Evolutionary conservation across 495 filamentous ascomycete species (phyloP).

Genomic region (Aspergillus olivimuriae): DNA sequence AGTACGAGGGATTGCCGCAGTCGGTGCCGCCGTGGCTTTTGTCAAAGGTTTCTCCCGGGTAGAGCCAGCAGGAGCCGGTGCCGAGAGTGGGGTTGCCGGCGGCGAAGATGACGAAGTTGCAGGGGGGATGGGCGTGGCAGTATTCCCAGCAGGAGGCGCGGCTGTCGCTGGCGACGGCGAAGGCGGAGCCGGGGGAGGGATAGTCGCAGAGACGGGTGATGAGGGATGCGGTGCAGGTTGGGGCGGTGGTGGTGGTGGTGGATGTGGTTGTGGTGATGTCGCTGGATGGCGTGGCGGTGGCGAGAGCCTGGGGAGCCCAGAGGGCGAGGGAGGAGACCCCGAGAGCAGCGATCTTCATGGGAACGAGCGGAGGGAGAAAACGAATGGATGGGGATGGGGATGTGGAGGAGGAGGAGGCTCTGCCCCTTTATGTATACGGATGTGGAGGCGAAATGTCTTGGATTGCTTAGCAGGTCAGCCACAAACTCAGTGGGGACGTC

Average conservation of each 20-base stretch:
- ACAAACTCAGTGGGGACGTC: too few relatives aligned
- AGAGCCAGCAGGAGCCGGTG: constrained; percentile 22
- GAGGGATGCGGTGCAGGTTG: constrained; percentile 22
- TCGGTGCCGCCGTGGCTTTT: constrained; percentile 14
- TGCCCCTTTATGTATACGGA: too few relatives aligned
- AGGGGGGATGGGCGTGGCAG: constrained; percentile 23
- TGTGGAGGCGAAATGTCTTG: too few relatives aligned
- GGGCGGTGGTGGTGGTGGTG: constrained; percentile 16
- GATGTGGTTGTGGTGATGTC: constrained; percentile 10
- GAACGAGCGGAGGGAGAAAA: constrained; percentile 19
- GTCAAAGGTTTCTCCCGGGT: constrained; percentile 20
- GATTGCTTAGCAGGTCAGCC: too few relatives aligned
- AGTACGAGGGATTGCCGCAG: constrained; percentile 1
- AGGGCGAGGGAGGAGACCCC: constrained; percentile 19
- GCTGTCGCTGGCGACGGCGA: constrained; percentile 19
- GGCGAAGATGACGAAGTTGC: constrained; percentile 21
- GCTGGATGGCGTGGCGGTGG: constrained; percentile 1
- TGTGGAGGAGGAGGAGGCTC: too few relatives aligned
- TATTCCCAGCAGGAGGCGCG: constrained; percentile 22
- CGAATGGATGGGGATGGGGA: too few relatives aligned
- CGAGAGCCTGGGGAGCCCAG: constrained; percentile 14
- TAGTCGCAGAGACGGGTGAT: constrained; percentile 19
- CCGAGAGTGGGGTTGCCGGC: constrained; percentile 17
- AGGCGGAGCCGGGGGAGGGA: constrained; percentile 11
- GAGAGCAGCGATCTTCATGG: constrained; percentile 20